Evolutionary conservation across 805 yeast genomes (phyloP).

Genomic region (Wickerhamiella lipophila): DNA sequence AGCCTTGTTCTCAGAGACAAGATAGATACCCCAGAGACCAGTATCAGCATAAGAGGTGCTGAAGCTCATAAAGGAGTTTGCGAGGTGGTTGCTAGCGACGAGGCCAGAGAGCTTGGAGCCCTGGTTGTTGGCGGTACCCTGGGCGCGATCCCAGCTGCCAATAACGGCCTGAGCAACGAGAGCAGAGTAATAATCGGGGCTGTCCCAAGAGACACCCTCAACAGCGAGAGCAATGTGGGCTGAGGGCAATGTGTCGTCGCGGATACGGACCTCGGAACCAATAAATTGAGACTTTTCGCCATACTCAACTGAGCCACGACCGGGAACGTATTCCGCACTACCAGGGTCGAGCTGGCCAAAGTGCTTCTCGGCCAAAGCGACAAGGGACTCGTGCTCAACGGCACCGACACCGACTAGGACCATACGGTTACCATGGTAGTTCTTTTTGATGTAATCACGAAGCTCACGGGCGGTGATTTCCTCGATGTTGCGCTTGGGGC

Average conservation of each 20-base stretch:
- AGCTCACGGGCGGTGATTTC: slow-evolving; percentile 67
- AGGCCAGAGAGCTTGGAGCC: slow-evolving; percentile 72
- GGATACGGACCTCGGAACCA: slow-evolving; percentile 76
- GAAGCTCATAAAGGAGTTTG: slow-evolving; percentile 92
- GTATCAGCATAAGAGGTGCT: slow-evolving; percentile 95
- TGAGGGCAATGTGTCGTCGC: slow-evolving; percentile 70
- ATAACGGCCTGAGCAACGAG: slow-evolving; percentile 92
- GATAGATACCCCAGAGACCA: slow-evolving; percentile 94
- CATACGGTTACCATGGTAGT: slow-evolving; percentile 95
- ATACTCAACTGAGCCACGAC: slow-evolving; percentile 48
- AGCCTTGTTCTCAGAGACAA: slow-evolving; percentile 66
- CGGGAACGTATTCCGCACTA: slow-evolving; percentile 46
- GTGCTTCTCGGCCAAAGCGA: slow-evolving; percentile 55
- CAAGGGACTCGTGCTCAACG: slow-evolving; percentile 76
- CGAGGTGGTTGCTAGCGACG: slow-evolving; percentile 51
- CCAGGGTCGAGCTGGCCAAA: slow-evolving; percentile 44
- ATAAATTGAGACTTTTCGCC: slow-evolving; percentile 62
- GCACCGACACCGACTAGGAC: slow-evolving; percentile 93
- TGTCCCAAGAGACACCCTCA: slow-evolving; percentile 98
- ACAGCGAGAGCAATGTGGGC: slow-evolving; percentile 89
- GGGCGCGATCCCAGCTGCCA: slow-evolving; percentile 94
- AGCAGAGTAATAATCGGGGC: slow-evolving; percentile 89
- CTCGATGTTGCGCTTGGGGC: slow-evolving; percentile 80
- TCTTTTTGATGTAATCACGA: slow-evolving; percentile 62
- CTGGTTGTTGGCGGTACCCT: slow-evolving; percentile 69